Evolutionary conservation across 148 eudicot species (phyloP).

Genomic region (Cornus florida): DNA sequence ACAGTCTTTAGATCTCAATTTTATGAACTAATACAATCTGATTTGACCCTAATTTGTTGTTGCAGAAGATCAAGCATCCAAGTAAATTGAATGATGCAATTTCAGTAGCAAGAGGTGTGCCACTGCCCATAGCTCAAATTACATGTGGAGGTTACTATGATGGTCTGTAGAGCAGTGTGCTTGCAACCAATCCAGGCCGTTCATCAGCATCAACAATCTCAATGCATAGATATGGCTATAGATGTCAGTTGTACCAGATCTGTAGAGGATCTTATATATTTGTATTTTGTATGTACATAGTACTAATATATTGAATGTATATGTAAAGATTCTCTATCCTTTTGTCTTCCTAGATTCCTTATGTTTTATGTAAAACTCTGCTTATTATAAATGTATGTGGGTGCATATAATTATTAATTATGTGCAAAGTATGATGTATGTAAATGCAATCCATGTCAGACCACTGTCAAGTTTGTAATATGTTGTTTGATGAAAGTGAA

Average conservation of each 20-base stretch:
- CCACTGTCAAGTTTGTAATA: neutral
- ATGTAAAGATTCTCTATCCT: neutral
- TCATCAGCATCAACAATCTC: neutral
- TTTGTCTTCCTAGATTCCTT: neutral
- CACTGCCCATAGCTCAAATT: conserved; percentile 65
- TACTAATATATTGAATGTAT: neutral
- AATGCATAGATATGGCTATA: neutral
- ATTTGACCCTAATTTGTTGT: neutral
- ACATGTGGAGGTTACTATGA: conserved; percentile 74
- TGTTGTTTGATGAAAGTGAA: neutral
- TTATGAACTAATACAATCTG: neutral
- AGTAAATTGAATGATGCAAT: conserved; percentile 70
- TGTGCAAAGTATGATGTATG: neutral
- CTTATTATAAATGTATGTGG: neutral
- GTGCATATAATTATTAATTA: neutral
- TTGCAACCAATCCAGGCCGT: neutral
- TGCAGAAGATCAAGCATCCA: conserved; percentile 73
- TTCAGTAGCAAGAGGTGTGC: conserved; percentile 61
- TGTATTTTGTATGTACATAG: conserved; percentile 4
- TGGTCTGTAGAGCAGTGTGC: conserved; percentile 28
- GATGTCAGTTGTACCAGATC: neutral
- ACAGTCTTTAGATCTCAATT: neutral
- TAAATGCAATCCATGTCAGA: neutral
- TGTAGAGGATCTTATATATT: neutral
- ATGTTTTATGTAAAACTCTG: neutral